Evolutionary conservation across 2,329 filamentous ascomycete species (phyloP), one percentile per base, ranked within the genome.

Genomic region (Fusarium globosum): DNA sequence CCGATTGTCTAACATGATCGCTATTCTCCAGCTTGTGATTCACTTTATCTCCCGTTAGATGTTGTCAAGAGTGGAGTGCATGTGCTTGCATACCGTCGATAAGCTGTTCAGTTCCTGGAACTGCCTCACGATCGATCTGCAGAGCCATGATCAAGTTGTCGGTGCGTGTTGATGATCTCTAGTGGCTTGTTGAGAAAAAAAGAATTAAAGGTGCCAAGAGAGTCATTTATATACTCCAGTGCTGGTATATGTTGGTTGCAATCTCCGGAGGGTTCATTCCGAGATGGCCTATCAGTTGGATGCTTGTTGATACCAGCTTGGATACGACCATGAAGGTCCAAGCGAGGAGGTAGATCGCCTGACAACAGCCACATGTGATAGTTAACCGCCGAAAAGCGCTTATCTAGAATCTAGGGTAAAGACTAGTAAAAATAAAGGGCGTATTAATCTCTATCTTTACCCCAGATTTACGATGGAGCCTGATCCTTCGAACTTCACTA

Each of bases 361-460:
- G 20, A 53, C 39, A 28, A 53, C 23, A 53, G 18, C 10, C 35
- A 38, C 18, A 16, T 28, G 18, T 39, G 23, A 39, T 53, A 28
- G 20, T 38, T n/a, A n/a, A n/a, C n/a, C 14, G 1, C 35, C 1
- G 2, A 53, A 9, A 18, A 16, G 10, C 11, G 18, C 35, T 2
- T n/a, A n/a, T 28, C 35, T 18, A 3, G 7, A 53, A n/a, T 16
- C 35, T 16, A 23, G 23, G 35, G 51, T 39, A n/a, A 26, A 1
- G 6, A 7, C 7, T 26, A 36, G 18, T 15, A 2, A 8, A 12
- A 2, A 36, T 9, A 10, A 15, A 52, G 6, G n/a, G n/a, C n/a
- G 3, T 0, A 1, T 21, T 15, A 4, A 16, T 10, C 4, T 18
- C 7, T 14, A 28, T 28, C 7, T 13, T n/a, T 13, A 5, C 35